Evolutionary conservation across 345 rosid genomes (phyloP).

Genomic region (Orychophragmus violaceus): DNA sequence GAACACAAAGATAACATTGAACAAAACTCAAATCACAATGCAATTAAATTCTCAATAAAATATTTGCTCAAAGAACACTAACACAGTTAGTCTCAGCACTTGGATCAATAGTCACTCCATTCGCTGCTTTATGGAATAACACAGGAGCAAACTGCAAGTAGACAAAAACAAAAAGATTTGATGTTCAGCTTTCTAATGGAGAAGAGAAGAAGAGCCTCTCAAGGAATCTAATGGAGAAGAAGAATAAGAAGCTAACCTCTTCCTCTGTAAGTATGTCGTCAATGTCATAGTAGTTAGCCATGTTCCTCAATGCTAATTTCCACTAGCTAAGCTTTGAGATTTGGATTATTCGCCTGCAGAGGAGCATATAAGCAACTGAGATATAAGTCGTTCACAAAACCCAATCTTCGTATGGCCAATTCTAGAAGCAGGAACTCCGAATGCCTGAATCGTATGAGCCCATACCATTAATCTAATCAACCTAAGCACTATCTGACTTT

Average conservation of each 20-base stretch:
- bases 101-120: constrained; percentile 75
- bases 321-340: neutral
- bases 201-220: neutral
- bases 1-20: neutral
- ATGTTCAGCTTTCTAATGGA: neutral
- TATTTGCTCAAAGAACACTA: constrained; percentile 16
- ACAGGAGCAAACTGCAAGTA: constrained; percentile 45
- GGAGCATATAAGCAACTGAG: no score
- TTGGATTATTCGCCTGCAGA: no score
- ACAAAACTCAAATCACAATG: neutral
- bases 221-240: neutral
- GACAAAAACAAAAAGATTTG: neutral
- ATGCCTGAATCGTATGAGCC: no score
- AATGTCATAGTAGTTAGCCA: constrained; percentile 61
- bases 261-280: constrained; percentile 75
- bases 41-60: neutral
- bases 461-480: no score
- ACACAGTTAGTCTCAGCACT: constrained; percentile 59
- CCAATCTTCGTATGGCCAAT: no score
- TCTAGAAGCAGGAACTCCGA: no score
- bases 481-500: neutral
- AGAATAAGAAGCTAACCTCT: constrained; percentile 41
- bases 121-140: constrained; percentile 30
- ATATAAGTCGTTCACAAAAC: no score
- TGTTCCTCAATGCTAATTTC: neutral